These are phyloP conservation scores for Toxoplasma gondii DNA, from an alignment of 169 alveolate species.

Conservation along the genomic window DNA sequence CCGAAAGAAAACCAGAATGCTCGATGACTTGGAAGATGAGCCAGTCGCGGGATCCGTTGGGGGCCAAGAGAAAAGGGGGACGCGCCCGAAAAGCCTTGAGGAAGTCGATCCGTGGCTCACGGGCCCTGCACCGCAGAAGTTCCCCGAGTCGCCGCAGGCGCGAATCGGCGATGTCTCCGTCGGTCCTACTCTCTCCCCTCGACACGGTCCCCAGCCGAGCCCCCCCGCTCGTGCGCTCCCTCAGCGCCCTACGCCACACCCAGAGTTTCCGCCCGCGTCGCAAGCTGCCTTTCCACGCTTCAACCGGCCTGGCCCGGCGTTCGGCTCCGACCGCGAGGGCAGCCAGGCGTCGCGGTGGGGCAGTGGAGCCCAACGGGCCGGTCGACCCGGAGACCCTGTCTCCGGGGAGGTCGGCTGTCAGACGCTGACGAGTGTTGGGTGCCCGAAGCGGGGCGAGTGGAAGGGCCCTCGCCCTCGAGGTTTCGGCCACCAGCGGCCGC, in stretches of 20 bases:
- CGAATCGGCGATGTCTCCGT: neutral
- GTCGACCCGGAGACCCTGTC: neutral
- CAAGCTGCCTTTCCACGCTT: neutral
- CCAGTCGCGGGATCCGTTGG: neutral
- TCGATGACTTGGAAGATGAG: neutral
- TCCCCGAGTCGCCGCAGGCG: neutral
- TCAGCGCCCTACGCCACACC: neutral
- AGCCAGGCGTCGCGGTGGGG: neutral
- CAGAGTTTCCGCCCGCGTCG: neutral
- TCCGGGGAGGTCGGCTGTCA: too few relatives aligned
- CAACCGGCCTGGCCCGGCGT: neutral
- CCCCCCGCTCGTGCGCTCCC: neutral
- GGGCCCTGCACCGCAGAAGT: neutral
- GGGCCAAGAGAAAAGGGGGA: neutral
- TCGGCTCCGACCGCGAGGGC: neutral
- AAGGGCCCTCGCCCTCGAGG: too few relatives aligned
- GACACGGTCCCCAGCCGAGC: neutral
- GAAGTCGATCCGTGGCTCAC: neutral
- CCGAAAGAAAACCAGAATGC: neutral
- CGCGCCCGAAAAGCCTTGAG: neutral
- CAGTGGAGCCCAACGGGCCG: slow-evolving; percentile 1
- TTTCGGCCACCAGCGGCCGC: too few relatives aligned
- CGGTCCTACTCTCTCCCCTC: neutral
- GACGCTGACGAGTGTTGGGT: too few relatives aligned
- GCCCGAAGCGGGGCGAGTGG: too few relatives aligned